Percentiles rank a stretch among this genome's conserved stretches.
These are phyloP conservation scores for Waltergamsia citrina DNA, from an alignment of 2,329 filamentous ascomycete species.

Conservation along the genomic window DNA sequence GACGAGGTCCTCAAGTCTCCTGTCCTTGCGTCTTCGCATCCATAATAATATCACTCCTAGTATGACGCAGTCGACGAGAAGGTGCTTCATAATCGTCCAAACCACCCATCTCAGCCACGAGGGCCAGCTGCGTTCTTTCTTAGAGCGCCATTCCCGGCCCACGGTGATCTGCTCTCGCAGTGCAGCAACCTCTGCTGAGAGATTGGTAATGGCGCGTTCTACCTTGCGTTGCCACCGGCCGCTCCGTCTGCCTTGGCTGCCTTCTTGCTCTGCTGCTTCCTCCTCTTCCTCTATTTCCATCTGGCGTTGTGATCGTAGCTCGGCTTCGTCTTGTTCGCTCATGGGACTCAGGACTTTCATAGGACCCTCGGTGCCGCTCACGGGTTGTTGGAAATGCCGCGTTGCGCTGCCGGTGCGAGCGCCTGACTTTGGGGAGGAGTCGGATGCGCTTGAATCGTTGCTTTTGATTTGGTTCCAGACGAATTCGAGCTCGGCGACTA, in stretches of 20 bases:
- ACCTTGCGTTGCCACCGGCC: slow-evolving; percentile 72
- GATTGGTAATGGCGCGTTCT: slow-evolving; percentile 75
- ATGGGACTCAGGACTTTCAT: slow-evolving; percentile 75
- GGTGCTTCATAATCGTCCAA: slow-evolving; percentile 63
- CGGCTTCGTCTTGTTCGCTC: slow-evolving; percentile 69
- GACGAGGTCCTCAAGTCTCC: slow-evolving; percentile 64
- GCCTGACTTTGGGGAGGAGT: slow-evolving; percentile 42
- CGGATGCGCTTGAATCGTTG: slow-evolving; percentile 59
- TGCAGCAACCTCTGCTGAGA: slow-evolving; percentile 88
- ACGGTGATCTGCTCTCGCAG: slow-evolving; percentile 82
- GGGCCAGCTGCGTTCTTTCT: slow-evolving; percentile 53
- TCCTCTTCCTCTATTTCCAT: slow-evolving; percentile 35
- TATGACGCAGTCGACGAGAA: slow-evolving; percentile 61
- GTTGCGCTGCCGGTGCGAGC: slow-evolving; percentile 5
- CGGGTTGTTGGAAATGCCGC: slow-evolving; percentile 32
- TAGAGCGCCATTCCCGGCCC: slow-evolving; percentile 60
- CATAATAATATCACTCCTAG: slow-evolving; percentile 59
- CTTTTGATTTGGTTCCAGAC: slow-evolving; percentile 98
- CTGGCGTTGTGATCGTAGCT: slow-evolving; percentile 40
- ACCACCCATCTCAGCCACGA: slow-evolving; percentile 64
- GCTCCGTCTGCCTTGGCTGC: slow-evolving; percentile 20
- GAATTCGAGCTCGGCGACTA: slow-evolving; percentile 93
- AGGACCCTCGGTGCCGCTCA: slow-evolving; percentile 40
- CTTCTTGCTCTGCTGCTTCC: slow-evolving; percentile 24
- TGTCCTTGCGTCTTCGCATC: slow-evolving; percentile 63